phyloP scores from a whole-genome alignment of 148 eudicot genomes.

The Agrostemma githago region DNA sequence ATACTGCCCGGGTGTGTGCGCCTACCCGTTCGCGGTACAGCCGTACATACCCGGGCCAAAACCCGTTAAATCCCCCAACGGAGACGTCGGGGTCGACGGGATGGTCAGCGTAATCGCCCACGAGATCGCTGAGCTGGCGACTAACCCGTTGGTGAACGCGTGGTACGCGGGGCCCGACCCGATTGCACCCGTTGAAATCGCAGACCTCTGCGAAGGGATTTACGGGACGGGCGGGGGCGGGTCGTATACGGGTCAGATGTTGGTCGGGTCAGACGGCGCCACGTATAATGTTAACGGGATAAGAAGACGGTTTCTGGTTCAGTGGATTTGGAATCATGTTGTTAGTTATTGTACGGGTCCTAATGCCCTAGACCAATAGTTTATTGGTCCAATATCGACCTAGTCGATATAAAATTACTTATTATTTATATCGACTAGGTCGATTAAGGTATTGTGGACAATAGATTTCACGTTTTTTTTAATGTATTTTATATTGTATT shows the following conservation, averaged over 20 bases:
- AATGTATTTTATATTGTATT: background rate
- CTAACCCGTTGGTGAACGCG: constrained; percentile 79
- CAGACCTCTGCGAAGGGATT: constrained; percentile 90
- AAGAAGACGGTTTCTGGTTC: constrained; percentile 66
- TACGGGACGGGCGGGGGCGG: constrained; percentile 93
- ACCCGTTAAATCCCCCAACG: constrained; percentile 61
- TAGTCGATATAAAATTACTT: too few species aligned
- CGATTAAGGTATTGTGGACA: too few species aligned
- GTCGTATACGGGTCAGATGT: constrained; percentile 80
- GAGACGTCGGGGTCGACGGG: constrained; percentile 72
- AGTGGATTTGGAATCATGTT: constrained; percentile 78
- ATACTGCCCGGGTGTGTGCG: constrained; percentile 70
- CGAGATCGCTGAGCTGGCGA: constrained; percentile 76
- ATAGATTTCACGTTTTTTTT: too few species aligned
- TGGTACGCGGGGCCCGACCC: constrained; percentile 96
- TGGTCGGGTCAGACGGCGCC: constrained; percentile 73
- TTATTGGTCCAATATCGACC: too few species aligned
- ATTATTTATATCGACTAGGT: too few species aligned
- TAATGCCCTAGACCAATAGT: constrained; percentile 55
- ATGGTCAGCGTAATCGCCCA: constrained; percentile 90
- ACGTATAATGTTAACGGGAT: constrained; percentile 82
- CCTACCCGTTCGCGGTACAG: constrained; percentile 82
- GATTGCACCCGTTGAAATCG: constrained; percentile 76
- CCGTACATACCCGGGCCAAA: constrained; percentile 61
- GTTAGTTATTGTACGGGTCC: constrained; percentile 75